These are phyloP conservation scores for Corylus heterophylla DNA, from an alignment of 306 rosid genomes.

Conservation along the genomic window DNA sequence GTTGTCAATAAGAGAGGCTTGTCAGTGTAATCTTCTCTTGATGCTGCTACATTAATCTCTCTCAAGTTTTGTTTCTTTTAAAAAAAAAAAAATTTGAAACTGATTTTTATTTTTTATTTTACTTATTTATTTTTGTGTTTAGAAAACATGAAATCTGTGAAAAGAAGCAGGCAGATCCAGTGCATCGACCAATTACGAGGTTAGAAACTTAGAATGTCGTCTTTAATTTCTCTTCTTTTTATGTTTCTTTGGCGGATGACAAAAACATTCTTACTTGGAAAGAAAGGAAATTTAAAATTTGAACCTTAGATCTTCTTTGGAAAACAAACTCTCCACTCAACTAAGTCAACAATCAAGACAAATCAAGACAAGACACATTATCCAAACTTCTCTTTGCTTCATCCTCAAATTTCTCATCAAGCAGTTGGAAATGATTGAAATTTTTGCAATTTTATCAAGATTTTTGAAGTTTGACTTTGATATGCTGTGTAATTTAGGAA, in stretches of 20 bases:
- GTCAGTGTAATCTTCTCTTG: constrained; percentile 53
- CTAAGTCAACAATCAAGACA: background rate
- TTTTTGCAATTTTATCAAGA: background rate
- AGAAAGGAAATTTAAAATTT: constrained; percentile 23
- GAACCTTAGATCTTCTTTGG: constrained; percentile 3
- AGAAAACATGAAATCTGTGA: constrained; percentile 62
- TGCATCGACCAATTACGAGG: constrained; percentile 91
- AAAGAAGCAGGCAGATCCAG: constrained; percentile 91
- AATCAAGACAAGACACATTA: background rate
- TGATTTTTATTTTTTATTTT: constrained; percentile 5
- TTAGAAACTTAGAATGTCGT: constrained; percentile 47
- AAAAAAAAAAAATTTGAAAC: background rate
- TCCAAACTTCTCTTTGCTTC: background rate
- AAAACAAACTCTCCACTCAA: background rate
- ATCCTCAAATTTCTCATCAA: background rate
- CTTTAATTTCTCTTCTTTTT: constrained; percentile 4
- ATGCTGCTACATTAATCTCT: background rate
- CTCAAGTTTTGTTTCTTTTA: background rate
- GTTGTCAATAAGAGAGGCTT: constrained; percentile 81
- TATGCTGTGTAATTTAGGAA: constrained; percentile 44
- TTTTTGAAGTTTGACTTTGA: constrained; percentile 17
- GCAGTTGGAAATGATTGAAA: background rate
- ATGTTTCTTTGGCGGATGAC: constrained; percentile 4
- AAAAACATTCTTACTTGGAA: background rate
- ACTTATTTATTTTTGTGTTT: background rate